phyloP scores from a whole-genome alignment of 2,329 filamentous ascomycete species.

The Claviceps humidiphila region DNA sequence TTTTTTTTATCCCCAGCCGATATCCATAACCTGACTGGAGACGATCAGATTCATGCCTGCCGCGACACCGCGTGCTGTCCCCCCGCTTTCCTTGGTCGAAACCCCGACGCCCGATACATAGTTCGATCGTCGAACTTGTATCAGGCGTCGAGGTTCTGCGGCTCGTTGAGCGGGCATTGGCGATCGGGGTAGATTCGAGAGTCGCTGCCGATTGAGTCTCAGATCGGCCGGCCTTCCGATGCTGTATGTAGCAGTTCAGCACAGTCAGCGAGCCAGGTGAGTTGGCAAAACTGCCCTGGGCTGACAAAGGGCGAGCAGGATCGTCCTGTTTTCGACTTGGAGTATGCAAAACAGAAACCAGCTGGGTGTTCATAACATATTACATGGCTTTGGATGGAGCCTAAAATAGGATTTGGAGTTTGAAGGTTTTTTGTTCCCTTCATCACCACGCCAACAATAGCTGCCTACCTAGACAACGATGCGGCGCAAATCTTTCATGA shows the following conservation, averaged over 20 bases:
- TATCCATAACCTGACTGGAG: no score
- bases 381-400: not conserved
- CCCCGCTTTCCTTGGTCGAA: no score
- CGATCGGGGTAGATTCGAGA: not conserved
- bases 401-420: no score
- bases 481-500: not conserved
- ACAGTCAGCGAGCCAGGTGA: not conserved
- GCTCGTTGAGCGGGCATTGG: not conserved
- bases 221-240: not conserved
- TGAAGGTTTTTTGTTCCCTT: not conserved
- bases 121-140: no score
- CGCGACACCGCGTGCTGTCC: no score
- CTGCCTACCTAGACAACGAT: not conserved
- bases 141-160: not conserved
- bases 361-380: no score
- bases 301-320: not conserved
- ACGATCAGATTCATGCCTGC: no score
- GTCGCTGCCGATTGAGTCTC: not conserved
- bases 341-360: not conserved
- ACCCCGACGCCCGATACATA: not conserved
- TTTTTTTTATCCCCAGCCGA: no score
- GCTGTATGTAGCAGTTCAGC: not conserved
- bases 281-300: not conserved
- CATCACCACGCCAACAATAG: not conserved
- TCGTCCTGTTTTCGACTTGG: not conserved